Evolutionary conservation across 805 yeast species (phyloP).

Genomic region (Suhomyces faveliae): DNA sequence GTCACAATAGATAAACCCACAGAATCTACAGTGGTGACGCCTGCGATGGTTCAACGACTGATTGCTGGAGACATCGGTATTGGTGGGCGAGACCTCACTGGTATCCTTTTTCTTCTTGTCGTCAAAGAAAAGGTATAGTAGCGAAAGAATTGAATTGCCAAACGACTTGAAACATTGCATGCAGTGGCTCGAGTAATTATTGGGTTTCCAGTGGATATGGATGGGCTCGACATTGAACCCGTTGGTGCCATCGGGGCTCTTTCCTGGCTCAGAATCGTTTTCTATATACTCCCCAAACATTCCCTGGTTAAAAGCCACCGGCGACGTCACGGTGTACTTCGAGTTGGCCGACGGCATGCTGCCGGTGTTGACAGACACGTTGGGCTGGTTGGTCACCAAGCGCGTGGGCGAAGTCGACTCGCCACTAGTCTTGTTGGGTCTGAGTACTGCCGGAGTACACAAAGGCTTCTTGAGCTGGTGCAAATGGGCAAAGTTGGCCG

Average conservation of each 20-base stretch:
- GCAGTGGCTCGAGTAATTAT: conserved; percentile 41
- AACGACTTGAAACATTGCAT: conserved; percentile 39
- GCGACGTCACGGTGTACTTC: conserved; percentile 9
- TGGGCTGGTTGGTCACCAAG: neutral
- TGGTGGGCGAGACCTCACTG: neutral
- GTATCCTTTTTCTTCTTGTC: conserved; percentile 2
- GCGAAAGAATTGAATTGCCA: conserved; percentile 18
- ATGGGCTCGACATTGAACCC: conserved; percentile 40
- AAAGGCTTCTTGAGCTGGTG: conserved; percentile 48
- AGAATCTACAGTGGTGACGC: conserved; percentile 52
- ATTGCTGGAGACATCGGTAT: neutral
- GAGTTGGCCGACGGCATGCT: conserved; percentile 1
- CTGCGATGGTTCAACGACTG: neutral
- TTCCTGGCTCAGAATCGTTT: conserved; percentile 1
- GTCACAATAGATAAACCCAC: conserved; percentile 48
- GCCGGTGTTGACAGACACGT: neutral
- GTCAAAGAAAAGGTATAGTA: conserved; percentile 9
- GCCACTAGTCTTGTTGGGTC: conserved; percentile 29
- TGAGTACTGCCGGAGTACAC: conserved; percentile 52
- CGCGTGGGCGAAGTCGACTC: neutral
- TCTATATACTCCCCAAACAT: neutral
- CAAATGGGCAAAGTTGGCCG: conserved; percentile 14
- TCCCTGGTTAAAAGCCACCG: neutral
- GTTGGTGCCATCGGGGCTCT: neutral
- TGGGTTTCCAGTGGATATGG: conserved; percentile 53